Percentiles rank a stretch among this genome's conserved stretches.
Evolutionary conservation across 257 asterid genomes (phyloP).

Genomic region (Asclepias syriaca): DNA sequence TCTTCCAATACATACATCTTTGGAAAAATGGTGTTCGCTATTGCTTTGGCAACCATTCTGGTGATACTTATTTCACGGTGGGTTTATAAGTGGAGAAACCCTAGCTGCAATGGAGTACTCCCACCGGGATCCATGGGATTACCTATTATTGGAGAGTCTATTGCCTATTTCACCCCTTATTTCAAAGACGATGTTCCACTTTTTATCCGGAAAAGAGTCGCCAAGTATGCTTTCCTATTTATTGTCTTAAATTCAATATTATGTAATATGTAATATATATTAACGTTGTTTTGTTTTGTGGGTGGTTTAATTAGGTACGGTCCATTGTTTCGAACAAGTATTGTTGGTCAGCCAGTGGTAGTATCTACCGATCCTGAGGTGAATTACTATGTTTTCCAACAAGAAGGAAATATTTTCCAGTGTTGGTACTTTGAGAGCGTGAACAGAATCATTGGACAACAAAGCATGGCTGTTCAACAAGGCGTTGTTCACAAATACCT

Average conservation of each 20-base stretch:
- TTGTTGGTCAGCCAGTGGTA: not conserved
- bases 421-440: not conserved
- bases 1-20: too few species aligned
- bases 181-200: constrained; percentile 11
- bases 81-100: constrained; percentile 26
- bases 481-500: not conserved
- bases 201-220: constrained; percentile 4
- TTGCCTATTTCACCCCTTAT: constrained; percentile 7
- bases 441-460: not conserved
- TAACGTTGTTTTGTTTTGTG: too few species aligned
- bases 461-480: not conserved
- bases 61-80: constrained; percentile 1
- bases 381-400: not conserved
- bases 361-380: not conserved
- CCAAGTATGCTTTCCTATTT: not conserved
- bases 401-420: not conserved
- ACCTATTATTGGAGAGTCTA: constrained; percentile 23
- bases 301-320: not conserved
- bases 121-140: constrained; percentile 30
- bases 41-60: not conserved
- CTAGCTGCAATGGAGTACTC: constrained; percentile 16
- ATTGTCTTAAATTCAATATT: too few species aligned
- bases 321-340: not conserved
- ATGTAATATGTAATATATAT: too few species aligned
- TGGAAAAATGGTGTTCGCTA: not conserved